phyloP scores from a whole-genome alignment of 768 basidiomycete species.

The Mycena rosella region DNA sequence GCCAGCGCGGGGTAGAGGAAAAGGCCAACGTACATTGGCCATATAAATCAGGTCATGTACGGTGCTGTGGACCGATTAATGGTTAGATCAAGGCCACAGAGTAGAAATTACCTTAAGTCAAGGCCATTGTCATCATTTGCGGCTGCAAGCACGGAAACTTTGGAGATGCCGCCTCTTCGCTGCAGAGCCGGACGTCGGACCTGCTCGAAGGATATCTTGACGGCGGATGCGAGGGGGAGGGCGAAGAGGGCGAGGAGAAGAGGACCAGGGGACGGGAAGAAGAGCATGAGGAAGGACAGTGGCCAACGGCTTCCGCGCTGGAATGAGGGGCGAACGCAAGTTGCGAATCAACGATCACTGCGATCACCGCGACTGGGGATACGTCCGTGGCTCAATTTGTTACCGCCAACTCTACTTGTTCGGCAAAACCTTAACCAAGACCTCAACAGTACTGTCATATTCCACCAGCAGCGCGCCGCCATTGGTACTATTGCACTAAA shows the following conservation, averaged over 20 bases:
- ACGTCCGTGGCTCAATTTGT: too few species aligned
- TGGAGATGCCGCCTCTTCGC: slow-evolving; percentile 51
- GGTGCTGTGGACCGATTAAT: slow-evolving; percentile 60
- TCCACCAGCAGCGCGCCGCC: too few species aligned
- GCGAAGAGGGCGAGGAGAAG: slow-evolving; percentile 42
- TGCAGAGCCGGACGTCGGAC: slow-evolving; percentile 50
- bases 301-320: slow-evolving; percentile 9
- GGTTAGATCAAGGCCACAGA: neutral
- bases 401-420: too few species aligned
- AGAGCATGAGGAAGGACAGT: slow-evolving; percentile 34
- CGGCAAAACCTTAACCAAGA: too few species aligned
- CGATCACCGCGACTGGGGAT: too few species aligned
- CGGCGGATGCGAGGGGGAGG: slow-evolving; percentile 55
- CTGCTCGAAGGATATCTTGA: slow-evolving; percentile 62
- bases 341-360: too few species aligned
- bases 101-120: slow-evolving; percentile 35
- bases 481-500: too few species aligned
- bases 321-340: too few species aligned
- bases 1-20: slow-evolving; percentile 13
- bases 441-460: too few species aligned
- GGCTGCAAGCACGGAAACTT: slow-evolving; percentile 51
- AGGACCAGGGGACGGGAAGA: slow-evolving; percentile 29
- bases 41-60: slow-evolving; percentile 85
- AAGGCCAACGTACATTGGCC: slow-evolving; percentile 67
- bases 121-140: slow-evolving; percentile 50